Percentiles rank a stretch among this genome's conserved stretches.
These are phyloP conservation scores for Umbelopsis sp. DNA, from an alignment of 371 early-diverging fungal species.

Conservation along the genomic window DNA sequence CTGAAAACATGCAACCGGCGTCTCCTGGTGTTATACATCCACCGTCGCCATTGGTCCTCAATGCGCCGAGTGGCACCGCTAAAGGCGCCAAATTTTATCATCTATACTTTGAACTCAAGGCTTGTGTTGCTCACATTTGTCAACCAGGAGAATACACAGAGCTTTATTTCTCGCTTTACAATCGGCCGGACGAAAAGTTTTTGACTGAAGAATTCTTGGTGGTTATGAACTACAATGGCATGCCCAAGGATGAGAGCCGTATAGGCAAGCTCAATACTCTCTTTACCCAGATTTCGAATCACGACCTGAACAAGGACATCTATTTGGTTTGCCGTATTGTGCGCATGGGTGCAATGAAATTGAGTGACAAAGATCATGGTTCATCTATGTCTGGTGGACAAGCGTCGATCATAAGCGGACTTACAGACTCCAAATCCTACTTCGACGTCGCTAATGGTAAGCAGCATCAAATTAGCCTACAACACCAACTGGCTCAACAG, in stretches of 20 bases:
- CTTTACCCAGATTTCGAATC: slow-evolving; percentile 59
- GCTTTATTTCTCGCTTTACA: slow-evolving; percentile 69
- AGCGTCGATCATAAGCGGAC: slow-evolving; percentile 34
- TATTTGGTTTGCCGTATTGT: slow-evolving; percentile 70
- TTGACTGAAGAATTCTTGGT: slow-evolving; percentile 71
- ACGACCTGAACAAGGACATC: slow-evolving; percentile 56
- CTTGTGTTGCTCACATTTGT: slow-evolving; percentile 69
- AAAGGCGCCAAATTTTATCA: slow-evolving; percentile 55
- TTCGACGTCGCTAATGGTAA: slow-evolving; percentile 17
- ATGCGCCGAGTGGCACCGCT: background rate
- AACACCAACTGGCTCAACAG: slow-evolving; percentile 23
- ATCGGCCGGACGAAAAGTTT: slow-evolving; percentile 46
- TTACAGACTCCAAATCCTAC: slow-evolving; percentile 23
- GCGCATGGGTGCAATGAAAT: slow-evolving; percentile 65
- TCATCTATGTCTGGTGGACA: slow-evolving; percentile 30
- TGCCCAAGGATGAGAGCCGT: slow-evolving; percentile 57
- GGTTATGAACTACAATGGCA: slow-evolving; percentile 57
- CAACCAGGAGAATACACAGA: slow-evolving; percentile 67
- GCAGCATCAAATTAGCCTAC: slow-evolving; percentile 15
- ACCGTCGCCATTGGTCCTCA: background rate
- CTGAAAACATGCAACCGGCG: slow-evolving; percentile 9
- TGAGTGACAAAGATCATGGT: slow-evolving; percentile 55
- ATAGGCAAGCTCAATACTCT: slow-evolving; percentile 58
- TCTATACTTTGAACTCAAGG: slow-evolving; percentile 63
- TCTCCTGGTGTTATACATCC: background rate